Percentiles rank a stretch among this genome's conserved stretches.
phyloP scores from a whole-genome alignment of 202 grass and related monocot species.

The Panicum virgatum region DNA sequence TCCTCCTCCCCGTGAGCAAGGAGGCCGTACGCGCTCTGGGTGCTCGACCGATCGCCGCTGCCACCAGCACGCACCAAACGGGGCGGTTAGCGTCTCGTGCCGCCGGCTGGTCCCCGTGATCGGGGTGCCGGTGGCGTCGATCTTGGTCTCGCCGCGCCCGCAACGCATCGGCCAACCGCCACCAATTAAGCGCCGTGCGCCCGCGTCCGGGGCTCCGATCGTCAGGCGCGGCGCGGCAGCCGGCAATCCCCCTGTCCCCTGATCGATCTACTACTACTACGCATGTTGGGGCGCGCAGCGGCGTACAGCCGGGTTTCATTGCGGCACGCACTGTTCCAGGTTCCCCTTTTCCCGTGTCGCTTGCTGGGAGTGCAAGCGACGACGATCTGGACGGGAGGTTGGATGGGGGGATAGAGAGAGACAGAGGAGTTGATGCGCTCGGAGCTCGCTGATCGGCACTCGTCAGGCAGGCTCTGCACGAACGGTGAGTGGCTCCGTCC shows the following conservation, averaged over 20 bases:
- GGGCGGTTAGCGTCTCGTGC: background rate
- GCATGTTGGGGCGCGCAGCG: no score
- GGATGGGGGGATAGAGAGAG: background rate
- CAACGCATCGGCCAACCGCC: no score
- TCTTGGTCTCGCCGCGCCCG: background rate
- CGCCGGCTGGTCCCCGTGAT: background rate
- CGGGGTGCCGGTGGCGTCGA: background rate
- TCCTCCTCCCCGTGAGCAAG: background rate
- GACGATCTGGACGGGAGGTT: background rate
- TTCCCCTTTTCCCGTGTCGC: background rate
- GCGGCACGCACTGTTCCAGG: no score
- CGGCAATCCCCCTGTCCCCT: no score
- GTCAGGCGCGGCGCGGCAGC: no score
- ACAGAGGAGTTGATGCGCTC: background rate
- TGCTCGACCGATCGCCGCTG: background rate
- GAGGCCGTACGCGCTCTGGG: background rate
- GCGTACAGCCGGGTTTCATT: no score
- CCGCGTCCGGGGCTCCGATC: background rate
- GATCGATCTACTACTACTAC: no score
- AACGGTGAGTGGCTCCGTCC: conserved; percentile 15
- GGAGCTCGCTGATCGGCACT: background rate
- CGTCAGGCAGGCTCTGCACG: background rate
- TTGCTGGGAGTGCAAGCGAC: conserved; percentile 38
- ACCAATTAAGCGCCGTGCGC: background rate
- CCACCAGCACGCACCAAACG: conserved; percentile 34